Evolutionary conservation across 169 alveolate species (phyloP).

Genomic region (Plasmodium coatneyi): DNA sequence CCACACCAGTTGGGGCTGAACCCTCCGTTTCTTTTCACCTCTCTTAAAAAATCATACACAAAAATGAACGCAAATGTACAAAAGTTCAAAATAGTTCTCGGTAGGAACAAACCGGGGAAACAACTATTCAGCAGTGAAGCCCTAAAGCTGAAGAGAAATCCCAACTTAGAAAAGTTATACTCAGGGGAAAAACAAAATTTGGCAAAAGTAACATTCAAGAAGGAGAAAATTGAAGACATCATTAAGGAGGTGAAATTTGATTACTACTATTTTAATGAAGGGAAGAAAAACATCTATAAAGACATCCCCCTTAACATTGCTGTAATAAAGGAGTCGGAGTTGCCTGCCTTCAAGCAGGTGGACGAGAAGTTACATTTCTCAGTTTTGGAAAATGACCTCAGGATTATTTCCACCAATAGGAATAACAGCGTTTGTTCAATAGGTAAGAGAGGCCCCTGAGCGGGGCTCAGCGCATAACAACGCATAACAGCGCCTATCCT

Average conservation of each 20-base stretch:
- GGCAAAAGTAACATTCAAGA: slow-evolving; percentile 79
- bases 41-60: not conserved
- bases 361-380: slow-evolving; percentile 86
- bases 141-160: slow-evolving; percentile 22
- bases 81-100: not conserved
- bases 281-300: slow-evolving; percentile 80
- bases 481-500: not conserved
- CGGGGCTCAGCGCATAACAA: not conserved
- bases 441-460: slow-evolving; percentile 31
- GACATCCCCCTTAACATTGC: slow-evolving; percentile 83
- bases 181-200: slow-evolving; percentile 77
- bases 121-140: slow-evolving; percentile 18
- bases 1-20: not conserved
- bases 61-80: slow-evolving; percentile 59
- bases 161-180: slow-evolving; percentile 63
- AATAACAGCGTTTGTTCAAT: slow-evolving; percentile 70
- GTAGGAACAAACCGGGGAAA: slow-evolving; percentile 7
- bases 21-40: not conserved
- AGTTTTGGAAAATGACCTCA: slow-evolving; percentile 88
- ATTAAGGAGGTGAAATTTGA: slow-evolving; percentile 87
- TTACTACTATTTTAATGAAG: slow-evolving; percentile 85
- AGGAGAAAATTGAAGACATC: slow-evolving; percentile 84
- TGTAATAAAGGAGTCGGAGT: slow-evolving; percentile 78
- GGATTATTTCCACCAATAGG: slow-evolving; percentile 85
- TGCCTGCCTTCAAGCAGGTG: slow-evolving; percentile 78